phyloP scores from a whole-genome alignment of 192 early-diverging fungal genomes.

The Coemansia sp. region DNA sequence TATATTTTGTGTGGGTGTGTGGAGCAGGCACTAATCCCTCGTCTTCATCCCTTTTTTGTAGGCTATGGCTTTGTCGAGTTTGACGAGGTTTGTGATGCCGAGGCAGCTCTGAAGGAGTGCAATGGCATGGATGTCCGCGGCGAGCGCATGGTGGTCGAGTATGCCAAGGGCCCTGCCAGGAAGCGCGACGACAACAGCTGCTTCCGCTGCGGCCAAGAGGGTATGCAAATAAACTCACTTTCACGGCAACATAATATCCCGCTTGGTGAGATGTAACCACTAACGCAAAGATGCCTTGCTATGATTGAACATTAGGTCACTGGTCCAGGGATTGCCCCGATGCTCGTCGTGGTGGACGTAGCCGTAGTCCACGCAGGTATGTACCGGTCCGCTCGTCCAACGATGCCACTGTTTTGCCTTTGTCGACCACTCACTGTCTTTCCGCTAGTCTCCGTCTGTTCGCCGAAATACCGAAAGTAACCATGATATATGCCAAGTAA shows the following conservation, averaged over 20 bases:
- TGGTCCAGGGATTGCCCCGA: conserved; percentile 54
- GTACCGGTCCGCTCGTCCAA: conserved; percentile 14
- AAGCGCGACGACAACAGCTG: conserved; percentile 42
- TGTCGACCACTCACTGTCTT: not conserved
- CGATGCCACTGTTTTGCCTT: conserved; percentile 3
- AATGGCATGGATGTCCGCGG: conserved; percentile 39
- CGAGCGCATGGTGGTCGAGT: conserved; percentile 49
- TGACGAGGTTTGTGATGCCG: conserved; percentile 12
- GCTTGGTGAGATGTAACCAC: not conserved
- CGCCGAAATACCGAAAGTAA: not conserved
- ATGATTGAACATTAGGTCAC: conserved; percentile 32
- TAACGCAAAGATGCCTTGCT: not conserved
- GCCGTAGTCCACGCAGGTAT: conserved; percentile 53
- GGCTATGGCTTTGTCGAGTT: conserved; percentile 52
- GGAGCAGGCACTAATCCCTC: not conserved
- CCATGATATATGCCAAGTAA: conserved; percentile 6
- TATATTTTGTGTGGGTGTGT: not conserved
- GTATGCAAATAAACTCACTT: conserved; percentile 13
- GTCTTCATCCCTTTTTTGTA: conserved; percentile 6
- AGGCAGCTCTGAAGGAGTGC: conserved; percentile 31
- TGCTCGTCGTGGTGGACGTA: conserved; percentile 20
- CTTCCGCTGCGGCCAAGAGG: conserved; percentile 54
- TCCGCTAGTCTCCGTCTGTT: not conserved
- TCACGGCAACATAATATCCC: not conserved
- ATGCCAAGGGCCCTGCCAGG: conserved; percentile 36